Conservation (phyloP, 1,284 basidiomycete genomes). For the Fomitopsis palustris region DNA sequence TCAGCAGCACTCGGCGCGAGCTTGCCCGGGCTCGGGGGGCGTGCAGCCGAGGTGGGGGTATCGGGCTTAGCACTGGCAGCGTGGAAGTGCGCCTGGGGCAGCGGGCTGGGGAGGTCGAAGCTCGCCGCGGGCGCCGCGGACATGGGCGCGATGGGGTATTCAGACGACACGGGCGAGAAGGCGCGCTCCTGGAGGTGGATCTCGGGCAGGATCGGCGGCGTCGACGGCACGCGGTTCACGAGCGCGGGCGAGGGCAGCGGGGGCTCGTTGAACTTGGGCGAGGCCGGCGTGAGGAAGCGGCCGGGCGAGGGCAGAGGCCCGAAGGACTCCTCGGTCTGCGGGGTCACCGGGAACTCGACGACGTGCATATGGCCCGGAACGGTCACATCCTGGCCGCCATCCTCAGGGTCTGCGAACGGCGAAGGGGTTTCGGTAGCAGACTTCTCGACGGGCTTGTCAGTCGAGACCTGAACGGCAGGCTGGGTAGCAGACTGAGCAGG, state of each 20-base stretch:
- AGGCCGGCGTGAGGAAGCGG: background rate
- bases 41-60: constrained; percentile 19
- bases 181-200: constrained; percentile 33
- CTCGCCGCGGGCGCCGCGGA: constrained; percentile 10
- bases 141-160: constrained; percentile 26
- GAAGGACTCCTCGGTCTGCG: constrained; percentile 18
- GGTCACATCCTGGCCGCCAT: background rate
- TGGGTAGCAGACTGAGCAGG: background rate
- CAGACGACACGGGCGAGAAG: constrained; percentile 35
- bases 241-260: constrained; percentile 37
- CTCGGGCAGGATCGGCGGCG: constrained; percentile 53
- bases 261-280: constrained; percentile 25
- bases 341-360: constrained; percentile 16
- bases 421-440: background rate
- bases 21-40: constrained; percentile 18
- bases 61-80: background rate
- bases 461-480: background rate
- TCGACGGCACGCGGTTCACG: constrained; percentile 42
- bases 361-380: constrained; percentile 1
- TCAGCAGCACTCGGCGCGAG: constrained; percentile 10
- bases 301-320: constrained; percentile 30
- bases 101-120: constrained; percentile 23
- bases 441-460: background rate
- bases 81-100: constrained; percentile 19
- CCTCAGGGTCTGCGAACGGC: constrained; percentile 3